Evolutionary conservation across 495 filamentous ascomycete species (phyloP).

Genomic region (Penicillium manginii): DNA sequence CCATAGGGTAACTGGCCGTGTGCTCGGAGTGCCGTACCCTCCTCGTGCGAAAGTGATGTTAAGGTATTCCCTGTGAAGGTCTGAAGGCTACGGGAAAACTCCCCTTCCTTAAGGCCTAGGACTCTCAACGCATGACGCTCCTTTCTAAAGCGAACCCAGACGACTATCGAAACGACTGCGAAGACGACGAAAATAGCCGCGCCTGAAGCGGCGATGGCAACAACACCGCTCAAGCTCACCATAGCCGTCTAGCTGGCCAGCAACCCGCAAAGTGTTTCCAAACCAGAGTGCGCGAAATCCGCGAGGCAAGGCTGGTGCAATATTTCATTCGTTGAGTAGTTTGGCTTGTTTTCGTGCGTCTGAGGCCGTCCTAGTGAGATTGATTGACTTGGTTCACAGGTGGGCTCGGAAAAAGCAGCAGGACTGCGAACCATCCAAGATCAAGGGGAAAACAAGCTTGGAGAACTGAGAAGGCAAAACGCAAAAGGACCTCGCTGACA

Average conservation of each 20-base stretch:
- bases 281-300: constrained; percentile 10
- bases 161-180: constrained; percentile 37
- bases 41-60: constrained; percentile 41
- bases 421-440: constrained; percentile 9
- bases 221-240: constrained; percentile 39
- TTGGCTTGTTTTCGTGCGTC: neutral
- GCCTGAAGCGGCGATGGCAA: constrained; percentile 48
- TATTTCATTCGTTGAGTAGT: constrained; percentile 14
- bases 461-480: constrained; percentile 16
- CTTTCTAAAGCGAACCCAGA: constrained; percentile 47
- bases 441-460: constrained; percentile 20
- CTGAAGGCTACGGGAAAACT: constrained; percentile 27
- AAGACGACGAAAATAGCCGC: constrained; percentile 43
- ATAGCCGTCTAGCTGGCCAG: constrained; percentile 30
- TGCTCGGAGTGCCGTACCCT: constrained; percentile 37
- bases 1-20: constrained; percentile 46
- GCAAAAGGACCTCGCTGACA: constrained; percentile 10
- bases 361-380: neutral
- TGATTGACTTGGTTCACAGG: neutral
- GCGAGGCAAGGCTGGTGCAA: constrained; percentile 1
- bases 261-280: constrained; percentile 1
- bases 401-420: neutral
- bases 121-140: constrained; percentile 39
- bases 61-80: constrained; percentile 38
- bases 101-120: constrained; percentile 30